Percentiles rank a stretch among this genome's conserved stretches.
Evolutionary conservation across 768 basidiomycete genomes (phyloP).

Genomic region (Tricholomella constricta): DNA sequence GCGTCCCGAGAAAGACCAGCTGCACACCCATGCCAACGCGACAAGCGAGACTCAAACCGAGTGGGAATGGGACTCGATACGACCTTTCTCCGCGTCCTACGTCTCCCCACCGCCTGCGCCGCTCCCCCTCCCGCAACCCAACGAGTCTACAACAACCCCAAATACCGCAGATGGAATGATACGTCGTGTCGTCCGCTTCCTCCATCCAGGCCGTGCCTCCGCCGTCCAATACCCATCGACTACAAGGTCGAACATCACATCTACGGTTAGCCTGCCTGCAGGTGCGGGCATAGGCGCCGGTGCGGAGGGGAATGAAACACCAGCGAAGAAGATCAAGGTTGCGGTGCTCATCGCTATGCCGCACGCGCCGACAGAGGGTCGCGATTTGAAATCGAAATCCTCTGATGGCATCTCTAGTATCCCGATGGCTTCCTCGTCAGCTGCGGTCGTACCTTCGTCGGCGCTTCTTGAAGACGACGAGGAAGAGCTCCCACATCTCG

Average conservation of each 20-base stretch:
- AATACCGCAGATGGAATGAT: not conserved
- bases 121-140: not conserved
- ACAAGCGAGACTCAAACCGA: constrained; percentile 9
- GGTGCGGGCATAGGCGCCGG: not conserved
- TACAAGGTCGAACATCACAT: not conserved
- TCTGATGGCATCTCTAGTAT: constrained; percentile 1
- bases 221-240: not conserved
- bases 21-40: not conserved
- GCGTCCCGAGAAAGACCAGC: constrained; percentile 6
- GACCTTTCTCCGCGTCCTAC: constrained; percentile 34
- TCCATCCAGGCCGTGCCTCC: not conserved
- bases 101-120: constrained; percentile 10
- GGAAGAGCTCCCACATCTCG: constrained; percentile 30
- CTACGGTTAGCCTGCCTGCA: constrained; percentile 2
- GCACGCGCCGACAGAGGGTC: constrained; percentile 11
- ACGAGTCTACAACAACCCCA: not conserved
- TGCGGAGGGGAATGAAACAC: not conserved
- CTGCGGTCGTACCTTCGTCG: constrained; percentile 2
- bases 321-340: constrained; percentile 22
- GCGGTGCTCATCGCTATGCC: constrained; percentile 40
- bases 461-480: constrained; percentile 13
- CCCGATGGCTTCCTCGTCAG: constrained; percentile 5
- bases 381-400: constrained; percentile 5
- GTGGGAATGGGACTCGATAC: constrained; percentile 36
- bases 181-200: constrained; percentile 1